A percentile compares a stretch with the other conserved stretches of the same genome.
Evolutionary conservation across 495 filamentous ascomycete species (phyloP).

Genomic region (Tuber magnatum): DNA sequence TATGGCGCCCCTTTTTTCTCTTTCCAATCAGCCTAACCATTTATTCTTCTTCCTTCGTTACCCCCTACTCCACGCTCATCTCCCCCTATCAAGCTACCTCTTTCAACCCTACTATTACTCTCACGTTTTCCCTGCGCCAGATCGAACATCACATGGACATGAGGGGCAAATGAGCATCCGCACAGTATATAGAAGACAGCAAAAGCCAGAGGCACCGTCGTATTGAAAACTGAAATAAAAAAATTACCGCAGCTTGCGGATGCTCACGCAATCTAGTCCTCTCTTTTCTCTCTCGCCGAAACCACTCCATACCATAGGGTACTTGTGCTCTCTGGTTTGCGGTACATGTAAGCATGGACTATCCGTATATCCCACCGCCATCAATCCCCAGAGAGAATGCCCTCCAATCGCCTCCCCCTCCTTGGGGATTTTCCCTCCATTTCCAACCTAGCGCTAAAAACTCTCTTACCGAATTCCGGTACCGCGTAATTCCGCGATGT

Average conservation of each 20-base stretch:
- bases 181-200: not conserved
- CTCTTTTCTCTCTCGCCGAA: not conserved
- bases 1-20: conserved; percentile 12
- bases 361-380: not conserved
- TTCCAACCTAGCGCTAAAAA: not conserved
- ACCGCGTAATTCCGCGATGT: not conserved
- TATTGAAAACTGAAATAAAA: not conserved
- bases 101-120: conserved; percentile 2
- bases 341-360: not conserved
- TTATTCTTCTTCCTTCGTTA: not conserved
- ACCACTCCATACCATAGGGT: not conserved
- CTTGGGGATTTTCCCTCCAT: not conserved
- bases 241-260: not conserved
- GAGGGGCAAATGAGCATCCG: not conserved
- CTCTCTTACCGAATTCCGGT: not conserved
- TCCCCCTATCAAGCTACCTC: conserved; percentile 1
- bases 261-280: not conserved
- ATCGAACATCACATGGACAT: not conserved
- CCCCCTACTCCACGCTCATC: not conserved
- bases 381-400: not conserved
- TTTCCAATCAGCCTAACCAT: not conserved
- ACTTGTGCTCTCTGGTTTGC: not conserved
- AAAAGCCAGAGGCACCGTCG: not conserved
- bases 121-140: not conserved
- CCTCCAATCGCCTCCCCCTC: not conserved